Evolutionary conservation across 2,329 filamentous ascomycete species (phyloP).

Genomic region (Verticillium longisporum): DNA sequence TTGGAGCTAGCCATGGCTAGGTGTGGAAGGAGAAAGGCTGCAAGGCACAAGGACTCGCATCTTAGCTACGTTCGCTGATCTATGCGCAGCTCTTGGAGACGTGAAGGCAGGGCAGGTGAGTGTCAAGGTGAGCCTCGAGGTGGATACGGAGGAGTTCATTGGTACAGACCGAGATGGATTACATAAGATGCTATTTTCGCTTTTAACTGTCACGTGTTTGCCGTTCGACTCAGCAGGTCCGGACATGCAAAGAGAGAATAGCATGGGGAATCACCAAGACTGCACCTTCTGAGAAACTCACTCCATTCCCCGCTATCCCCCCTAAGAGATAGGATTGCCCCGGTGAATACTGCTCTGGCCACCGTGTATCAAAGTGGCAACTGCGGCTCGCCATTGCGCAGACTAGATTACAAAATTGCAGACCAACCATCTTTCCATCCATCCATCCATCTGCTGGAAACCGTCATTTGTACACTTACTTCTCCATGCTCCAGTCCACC

Average conservation of each 20-base stretch:
- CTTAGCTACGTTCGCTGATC: neutral
- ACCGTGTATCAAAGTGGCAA: too few relatives aligned
- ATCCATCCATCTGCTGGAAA: neutral
- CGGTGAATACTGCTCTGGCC: too few relatives aligned
- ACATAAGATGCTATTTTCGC: neutral
- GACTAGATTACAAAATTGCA: neutral
- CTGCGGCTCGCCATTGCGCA: neutral
- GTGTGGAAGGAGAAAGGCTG: neutral
- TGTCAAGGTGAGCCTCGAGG: too few relatives aligned
- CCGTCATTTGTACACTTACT: neutral
- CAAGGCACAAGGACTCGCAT: neutral
- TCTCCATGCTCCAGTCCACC: neutral
- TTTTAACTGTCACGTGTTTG: neutral
- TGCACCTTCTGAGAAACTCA: too few relatives aligned
- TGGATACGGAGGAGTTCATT: neutral
- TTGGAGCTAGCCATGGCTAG: conserved; percentile 8
- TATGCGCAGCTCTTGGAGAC: neutral
- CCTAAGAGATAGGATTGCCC: too few relatives aligned
- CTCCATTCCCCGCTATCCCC: too few relatives aligned
- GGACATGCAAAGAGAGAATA: too few relatives aligned
- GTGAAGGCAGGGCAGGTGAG: too few relatives aligned
- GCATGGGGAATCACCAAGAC: too few relatives aligned
- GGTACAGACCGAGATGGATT: too few relatives aligned
- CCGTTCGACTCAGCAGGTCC: too few relatives aligned
- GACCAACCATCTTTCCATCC: too few relatives aligned